Base-by-base conservation (phyloP, 352 stramenopile genomes). In the Poterioochromonas sp. region DNA sequence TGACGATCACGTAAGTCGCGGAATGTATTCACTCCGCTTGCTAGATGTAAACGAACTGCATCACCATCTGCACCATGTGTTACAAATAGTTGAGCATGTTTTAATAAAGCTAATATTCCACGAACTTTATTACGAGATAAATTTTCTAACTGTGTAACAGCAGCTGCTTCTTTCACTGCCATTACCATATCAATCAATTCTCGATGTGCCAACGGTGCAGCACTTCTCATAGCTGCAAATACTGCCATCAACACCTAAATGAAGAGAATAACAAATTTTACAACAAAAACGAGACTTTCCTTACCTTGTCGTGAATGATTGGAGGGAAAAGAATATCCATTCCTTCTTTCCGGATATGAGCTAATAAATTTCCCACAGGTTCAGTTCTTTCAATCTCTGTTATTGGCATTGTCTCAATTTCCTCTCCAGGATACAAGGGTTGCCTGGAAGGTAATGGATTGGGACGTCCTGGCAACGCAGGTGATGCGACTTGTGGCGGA, bases 121-220 rank as follows among this genome's bases (percentile, higher is more conserved):
- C 51, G 51, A 62, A 62, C 26, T 29, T 62, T 62, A 22, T 8
- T 62, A 32, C 29, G 12, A 8, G 51, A 62, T 8, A 62, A 8
- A 62, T 22, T 62, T 2, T 62, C 2, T 34, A 62, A 32, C 8
- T 62, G 51, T 8, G 8, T 62, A 2, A 62, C 5, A 18, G 5
- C 18, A 34, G 2, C 15, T 32, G 51, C 12, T 32, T 62, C 51
- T 32, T 62, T 62, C 8, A 62, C 51, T 12, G 26, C 12, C 51
- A 62, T 62, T 2, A 62, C 51, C 51, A 62, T 62, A 62, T 62
- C 51, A 62, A 62, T 62, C 8, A 62, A 22, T 8, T 62, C 51
- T 2, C 51, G 51, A 62, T 62, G 51, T 32, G 51, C 51, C 26
- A 22, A 22, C 12, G 51, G 12, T 22, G 51, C 8, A 62, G 8